Evolutionary conservation across 805 yeast genomes (phyloP).

Genomic region (Wickerhamiella vanderwaltii): DNA sequence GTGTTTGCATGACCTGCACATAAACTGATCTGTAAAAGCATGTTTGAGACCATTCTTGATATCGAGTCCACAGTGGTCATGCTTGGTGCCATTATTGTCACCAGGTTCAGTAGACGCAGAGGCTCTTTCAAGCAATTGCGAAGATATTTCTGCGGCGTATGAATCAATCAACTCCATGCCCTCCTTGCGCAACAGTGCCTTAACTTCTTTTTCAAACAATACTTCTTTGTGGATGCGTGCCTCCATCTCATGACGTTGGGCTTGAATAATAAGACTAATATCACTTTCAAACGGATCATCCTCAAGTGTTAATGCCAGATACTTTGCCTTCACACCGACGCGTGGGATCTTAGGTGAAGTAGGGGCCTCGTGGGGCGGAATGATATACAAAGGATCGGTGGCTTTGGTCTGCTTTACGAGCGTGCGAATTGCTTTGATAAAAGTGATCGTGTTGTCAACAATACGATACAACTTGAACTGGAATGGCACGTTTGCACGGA

Average conservation of each 20-base stretch:
- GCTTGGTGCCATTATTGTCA: not conserved
- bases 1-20: constrained; percentile 4
- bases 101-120: not conserved
- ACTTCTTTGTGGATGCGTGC: constrained; percentile 11
- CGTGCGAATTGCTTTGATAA: constrained; percentile 55
- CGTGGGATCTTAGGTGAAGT: constrained; percentile 30
- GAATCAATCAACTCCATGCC: constrained; percentile 6
- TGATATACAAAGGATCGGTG: constrained; percentile 18
- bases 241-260: constrained; percentile 33
- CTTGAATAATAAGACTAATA: constrained; percentile 48
- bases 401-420: constrained; percentile 25
- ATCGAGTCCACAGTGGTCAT: not conserved
- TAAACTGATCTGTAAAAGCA: constrained; percentile 1
- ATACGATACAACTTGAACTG: constrained; percentile 62
- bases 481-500: constrained; percentile 45
- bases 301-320: constrained; percentile 54
- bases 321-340: constrained; percentile 42
- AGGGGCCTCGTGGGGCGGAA: constrained; percentile 22
- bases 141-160: constrained; percentile 6
- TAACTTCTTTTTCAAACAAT: constrained; percentile 9
- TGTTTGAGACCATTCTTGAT: not conserved
- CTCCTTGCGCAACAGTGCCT: constrained; percentile 8
- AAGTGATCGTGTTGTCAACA: constrained; percentile 64
- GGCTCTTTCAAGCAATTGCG: not conserved
- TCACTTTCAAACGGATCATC: constrained; percentile 86